phyloP scores from a whole-genome alignment of 768 basidiomycete species.

The Tricholoma matsutake region DNA sequence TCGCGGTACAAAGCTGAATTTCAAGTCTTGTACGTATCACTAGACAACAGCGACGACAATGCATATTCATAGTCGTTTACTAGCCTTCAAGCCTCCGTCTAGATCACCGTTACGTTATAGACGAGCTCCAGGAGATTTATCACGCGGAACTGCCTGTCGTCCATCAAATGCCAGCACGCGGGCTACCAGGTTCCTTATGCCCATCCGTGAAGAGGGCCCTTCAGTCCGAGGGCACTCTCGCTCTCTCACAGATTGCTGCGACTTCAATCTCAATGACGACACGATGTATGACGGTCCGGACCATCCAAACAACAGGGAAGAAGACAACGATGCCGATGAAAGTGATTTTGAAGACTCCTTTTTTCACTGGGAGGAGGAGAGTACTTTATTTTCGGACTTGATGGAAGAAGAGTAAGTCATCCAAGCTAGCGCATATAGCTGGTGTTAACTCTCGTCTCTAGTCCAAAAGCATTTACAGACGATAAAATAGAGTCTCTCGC shows the following conservation, averaged over 20 bases:
- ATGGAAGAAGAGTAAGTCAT: conserved; percentile 39
- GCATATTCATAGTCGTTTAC: neutral
- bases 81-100: neutral
- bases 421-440: conserved; percentile 12
- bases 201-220: neutral
- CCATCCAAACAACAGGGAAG: conserved; percentile 6
- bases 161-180: neutral
- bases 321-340: conserved; percentile 16
- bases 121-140: neutral
- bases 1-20: conserved; percentile 1
- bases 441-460: conserved; percentile 10
- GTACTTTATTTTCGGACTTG: conserved; percentile 48
- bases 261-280: conserved; percentile 15
- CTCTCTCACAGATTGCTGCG: neutral
- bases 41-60: neutral
- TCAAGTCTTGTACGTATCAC: conserved; percentile 2
- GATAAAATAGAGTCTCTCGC: conserved; percentile 34
- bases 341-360: conserved; percentile 28
- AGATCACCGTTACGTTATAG: neutral
- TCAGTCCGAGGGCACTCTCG: neutral
- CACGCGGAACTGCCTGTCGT: neutral
- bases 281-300: conserved; percentile 12
- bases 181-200: neutral
- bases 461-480: conserved; percentile 26
- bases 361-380: conserved; percentile 52